Evolutionary conservation across 139 green algal species (phyloP).

Genomic region (Micromonas commoda): DNA sequence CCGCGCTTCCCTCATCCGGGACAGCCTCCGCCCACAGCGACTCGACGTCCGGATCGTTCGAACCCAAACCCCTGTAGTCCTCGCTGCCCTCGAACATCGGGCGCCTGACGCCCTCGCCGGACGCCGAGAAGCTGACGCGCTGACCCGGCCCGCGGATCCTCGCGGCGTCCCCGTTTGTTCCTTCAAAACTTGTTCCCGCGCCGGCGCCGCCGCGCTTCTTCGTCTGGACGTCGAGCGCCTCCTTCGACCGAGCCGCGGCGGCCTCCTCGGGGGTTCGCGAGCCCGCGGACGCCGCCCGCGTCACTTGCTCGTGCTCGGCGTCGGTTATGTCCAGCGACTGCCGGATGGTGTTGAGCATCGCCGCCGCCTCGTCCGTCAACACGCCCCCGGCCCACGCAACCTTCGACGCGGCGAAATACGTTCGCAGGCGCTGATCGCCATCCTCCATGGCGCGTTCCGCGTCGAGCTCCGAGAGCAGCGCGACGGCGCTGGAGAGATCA

Average conservation of each 20-base stretch:
- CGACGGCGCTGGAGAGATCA: neutral
- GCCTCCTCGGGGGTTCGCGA: neutral
- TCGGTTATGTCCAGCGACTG: constrained; percentile 7
- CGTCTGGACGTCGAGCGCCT: neutral
- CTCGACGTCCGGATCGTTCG: neutral
- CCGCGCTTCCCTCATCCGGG: constrained; percentile 6
- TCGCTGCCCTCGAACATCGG: constrained; percentile 5
- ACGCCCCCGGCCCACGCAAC: constrained; percentile 8
- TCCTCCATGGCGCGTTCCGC: constrained; percentile 14
- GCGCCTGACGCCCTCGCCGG: neutral
- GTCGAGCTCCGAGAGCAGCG: constrained; percentile 1
- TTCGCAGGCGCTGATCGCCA: constrained; percentile 3
- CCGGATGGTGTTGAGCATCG: constrained; percentile 7
- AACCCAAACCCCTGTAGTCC: no score
- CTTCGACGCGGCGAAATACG: constrained; percentile 19
- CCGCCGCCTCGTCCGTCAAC: neutral
- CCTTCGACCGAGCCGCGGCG: neutral
- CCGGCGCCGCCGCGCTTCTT: no score
- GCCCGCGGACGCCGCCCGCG: neutral
- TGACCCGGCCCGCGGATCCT: neutral
- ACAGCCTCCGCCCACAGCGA: constrained; percentile 3
- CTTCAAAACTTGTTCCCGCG: no score
- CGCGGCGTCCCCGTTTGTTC: no score
- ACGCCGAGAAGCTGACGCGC: neutral
- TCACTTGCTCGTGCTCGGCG: constrained; percentile 15